Percentiles rank a stretch among this genome's conserved stretches.
phyloP scores from a whole-genome alignment of 768 basidiomycete genomes.

The Kwoniella mangroviensis region DNA sequence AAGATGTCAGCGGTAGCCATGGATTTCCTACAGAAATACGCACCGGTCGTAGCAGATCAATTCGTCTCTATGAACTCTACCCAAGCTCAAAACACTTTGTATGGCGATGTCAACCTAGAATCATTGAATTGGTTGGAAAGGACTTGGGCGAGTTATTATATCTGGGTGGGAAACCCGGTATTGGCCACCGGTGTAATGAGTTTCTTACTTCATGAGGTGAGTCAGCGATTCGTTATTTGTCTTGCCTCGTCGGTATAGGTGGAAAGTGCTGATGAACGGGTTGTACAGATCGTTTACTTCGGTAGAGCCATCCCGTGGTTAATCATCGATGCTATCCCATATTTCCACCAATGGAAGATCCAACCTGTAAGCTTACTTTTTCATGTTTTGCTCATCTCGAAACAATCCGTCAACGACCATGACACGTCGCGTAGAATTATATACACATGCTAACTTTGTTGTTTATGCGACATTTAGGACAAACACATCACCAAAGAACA shows the following conservation, averaged over 20 bases:
- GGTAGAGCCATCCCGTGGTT: conserved; percentile 92
- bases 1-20: conserved; percentile 38
- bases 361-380: conserved; percentile 65
- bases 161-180: conserved; percentile 82
- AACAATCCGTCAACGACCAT: background rate
- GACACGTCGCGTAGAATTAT: no score
- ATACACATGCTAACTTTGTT: conserved; percentile 15
- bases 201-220: conserved; percentile 90
- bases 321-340: conserved; percentile 90
- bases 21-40: conserved; percentile 46
- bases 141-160: conserved; percentile 80
- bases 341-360: conserved; percentile 91
- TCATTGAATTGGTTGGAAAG: conserved; percentile 63
- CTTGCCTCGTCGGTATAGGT: no score
- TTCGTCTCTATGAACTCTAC: conserved; percentile 71
- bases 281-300: conserved; percentile 84
- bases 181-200: conserved; percentile 92
- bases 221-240: conserved; percentile 44
- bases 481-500: conserved; percentile 80
- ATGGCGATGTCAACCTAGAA: conserved; percentile 51
- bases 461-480: conserved; percentile 34
- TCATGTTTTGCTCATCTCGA: background rate
- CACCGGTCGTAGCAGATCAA: conserved; percentile 51
- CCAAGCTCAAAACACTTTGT: conserved; percentile 78
- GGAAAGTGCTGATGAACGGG: no score